phyloP scores from a whole-genome alignment of 2,329 filamentous ascomycete genomes.

The Delphinella strobiligena region DNA sequence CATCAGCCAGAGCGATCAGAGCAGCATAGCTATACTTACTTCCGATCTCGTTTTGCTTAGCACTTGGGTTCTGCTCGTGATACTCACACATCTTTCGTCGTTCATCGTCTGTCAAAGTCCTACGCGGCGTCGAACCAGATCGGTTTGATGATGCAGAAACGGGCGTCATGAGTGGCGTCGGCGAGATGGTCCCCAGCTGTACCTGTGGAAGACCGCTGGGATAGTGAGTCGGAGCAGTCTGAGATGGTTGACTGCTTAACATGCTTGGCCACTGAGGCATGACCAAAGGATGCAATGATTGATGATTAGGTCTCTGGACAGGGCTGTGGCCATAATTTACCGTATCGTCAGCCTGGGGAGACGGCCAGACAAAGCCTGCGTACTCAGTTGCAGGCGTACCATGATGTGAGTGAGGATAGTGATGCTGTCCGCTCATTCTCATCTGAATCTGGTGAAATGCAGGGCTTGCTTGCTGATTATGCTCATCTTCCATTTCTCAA shows the following conservation, averaged over 20 bases:
- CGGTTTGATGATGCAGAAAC: slow-evolving; percentile 35
- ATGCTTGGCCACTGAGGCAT: slow-evolving; percentile 76
- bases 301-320: slow-evolving; percentile 41
- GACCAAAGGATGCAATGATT: slow-evolving; percentile 56
- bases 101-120: slow-evolving; percentile 84
- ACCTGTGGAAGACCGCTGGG: slow-evolving; percentile 48
- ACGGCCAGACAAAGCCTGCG: slow-evolving; percentile 49
- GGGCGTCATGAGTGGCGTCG: slow-evolving; percentile 41
- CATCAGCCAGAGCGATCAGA: slow-evolving; percentile 2
- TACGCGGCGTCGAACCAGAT: slow-evolving; percentile 23
- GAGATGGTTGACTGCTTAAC: slow-evolving; percentile 52
- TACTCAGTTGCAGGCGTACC: slow-evolving; percentile 62
- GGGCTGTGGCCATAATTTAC: slow-evolving; percentile 39
- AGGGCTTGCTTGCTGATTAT: slow-evolving; percentile 30
- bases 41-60: slow-evolving; percentile 95
- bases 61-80: slow-evolving; percentile 75
- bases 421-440: slow-evolving; percentile 34
- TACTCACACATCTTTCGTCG: slow-evolving; percentile 89
- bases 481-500: slow-evolving; percentile 18
- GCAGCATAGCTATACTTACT: slow-evolving; percentile 36
- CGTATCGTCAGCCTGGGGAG: slow-evolving; percentile 48
- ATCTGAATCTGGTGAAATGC: slow-evolving; percentile 28
- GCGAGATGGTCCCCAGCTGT: slow-evolving; percentile 31
- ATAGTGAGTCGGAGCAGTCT: slow-evolving; percentile 39
- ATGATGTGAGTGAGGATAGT: slow-evolving; percentile 46